Evolutionary conservation across 2,329 filamentous ascomycete species (phyloP).

Genomic region (Aspergillus neotritici): DNA sequence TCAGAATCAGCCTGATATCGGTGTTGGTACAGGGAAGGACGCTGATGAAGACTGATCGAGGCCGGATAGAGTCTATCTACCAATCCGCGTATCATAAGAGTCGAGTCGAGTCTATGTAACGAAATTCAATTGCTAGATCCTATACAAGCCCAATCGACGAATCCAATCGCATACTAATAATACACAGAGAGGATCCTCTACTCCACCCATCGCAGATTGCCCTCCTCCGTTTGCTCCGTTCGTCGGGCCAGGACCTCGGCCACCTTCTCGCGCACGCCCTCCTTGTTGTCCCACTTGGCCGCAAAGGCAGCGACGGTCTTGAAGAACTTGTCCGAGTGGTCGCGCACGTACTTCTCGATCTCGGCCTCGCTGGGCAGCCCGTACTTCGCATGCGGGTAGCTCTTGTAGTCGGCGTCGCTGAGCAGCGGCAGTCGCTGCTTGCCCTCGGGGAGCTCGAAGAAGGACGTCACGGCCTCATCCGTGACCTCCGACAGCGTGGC

Average conservation of each 20-base stretch:
- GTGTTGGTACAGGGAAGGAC: no score
- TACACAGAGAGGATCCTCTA: not conserved
- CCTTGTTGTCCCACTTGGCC: constrained; percentile 55
- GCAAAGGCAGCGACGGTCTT: constrained; percentile 62
- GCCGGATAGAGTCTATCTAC: no score
- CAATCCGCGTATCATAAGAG: no score
- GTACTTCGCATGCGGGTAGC: constrained; percentile 66
- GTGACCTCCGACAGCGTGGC: constrained; percentile 63
- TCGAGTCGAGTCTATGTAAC: no score
- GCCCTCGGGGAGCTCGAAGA: constrained; percentile 56
- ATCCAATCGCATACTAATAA: no score
- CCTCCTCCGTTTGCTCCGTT: constrained; percentile 46
- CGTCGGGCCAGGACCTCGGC: constrained; percentile 62
- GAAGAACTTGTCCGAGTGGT: constrained; percentile 44
- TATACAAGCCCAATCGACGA: no score
- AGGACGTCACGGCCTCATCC: constrained; percentile 55
- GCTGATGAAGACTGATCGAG: no score
- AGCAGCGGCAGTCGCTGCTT: constrained; percentile 55
- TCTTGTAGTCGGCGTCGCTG: constrained; percentile 54
- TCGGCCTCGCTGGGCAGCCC: constrained; percentile 65
- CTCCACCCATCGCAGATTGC: constrained; percentile 24
- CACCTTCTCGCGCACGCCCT: constrained; percentile 64
- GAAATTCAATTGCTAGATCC: no score
- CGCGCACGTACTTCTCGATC: constrained; percentile 43
- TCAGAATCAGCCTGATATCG: no score